Evolutionary conservation across 305 asterid species (phyloP).

Genomic region (Coffea humblotiana): DNA sequence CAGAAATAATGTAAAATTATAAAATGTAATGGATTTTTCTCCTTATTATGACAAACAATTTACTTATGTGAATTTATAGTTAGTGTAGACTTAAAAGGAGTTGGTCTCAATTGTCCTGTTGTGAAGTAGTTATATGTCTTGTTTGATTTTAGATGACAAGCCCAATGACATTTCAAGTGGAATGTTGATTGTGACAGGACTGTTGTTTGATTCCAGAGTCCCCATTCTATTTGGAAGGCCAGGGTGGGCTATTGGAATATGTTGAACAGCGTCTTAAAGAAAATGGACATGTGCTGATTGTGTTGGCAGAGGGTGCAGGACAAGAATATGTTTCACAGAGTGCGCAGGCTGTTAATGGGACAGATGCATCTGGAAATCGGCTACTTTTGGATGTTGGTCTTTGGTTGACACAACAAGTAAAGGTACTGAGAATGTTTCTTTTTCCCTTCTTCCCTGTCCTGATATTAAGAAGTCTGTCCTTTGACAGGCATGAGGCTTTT

Average conservation of each 20-base stretch:
- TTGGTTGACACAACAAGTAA: conserved; percentile 82
- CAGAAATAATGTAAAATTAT: background rate
- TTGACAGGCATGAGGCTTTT: background rate
- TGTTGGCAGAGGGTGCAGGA: conserved; percentile 96
- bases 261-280: conserved; percentile 81
- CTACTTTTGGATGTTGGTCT: conserved; percentile 85
- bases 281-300: conserved; percentile 77
- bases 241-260: conserved; percentile 83
- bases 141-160: background rate
- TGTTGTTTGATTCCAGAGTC: conserved; percentile 97
- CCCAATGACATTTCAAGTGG: conserved; percentile 23
- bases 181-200: conserved; percentile 59
- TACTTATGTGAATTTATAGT: background rate
- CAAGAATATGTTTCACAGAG: conserved; percentile 79
- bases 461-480: background rate
- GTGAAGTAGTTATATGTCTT: background rate
- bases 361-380: conserved; percentile 90
- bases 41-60: background rate
- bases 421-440: conserved; percentile 43
- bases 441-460: background rate
- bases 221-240: conserved; percentile 86
- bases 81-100: background rate
- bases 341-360: conserved; percentile 58
- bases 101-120: background rate
- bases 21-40: background rate